Conservation (phyloP, 306 rosid species). For the Carpinus fangiana region DNA sequence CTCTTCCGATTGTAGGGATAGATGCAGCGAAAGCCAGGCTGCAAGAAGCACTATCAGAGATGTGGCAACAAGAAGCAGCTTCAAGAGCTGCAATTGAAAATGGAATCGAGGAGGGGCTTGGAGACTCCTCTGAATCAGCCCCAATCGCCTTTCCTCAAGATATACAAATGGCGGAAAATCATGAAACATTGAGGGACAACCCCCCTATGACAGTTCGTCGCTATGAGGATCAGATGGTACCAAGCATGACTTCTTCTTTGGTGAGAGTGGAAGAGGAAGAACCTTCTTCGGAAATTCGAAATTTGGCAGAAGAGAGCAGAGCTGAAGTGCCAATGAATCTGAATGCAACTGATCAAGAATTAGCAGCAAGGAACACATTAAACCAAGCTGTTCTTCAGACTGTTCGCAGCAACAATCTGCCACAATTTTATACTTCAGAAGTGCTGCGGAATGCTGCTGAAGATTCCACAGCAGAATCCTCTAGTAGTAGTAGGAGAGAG, state of each 20-base stretch:
- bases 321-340: slow-evolving; percentile 80
- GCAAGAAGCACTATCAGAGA: slow-evolving; percentile 66
- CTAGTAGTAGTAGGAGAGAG: slow-evolving; percentile 73
- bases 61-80: slow-evolving; percentile 84
- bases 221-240: slow-evolving; percentile 93
- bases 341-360: slow-evolving; percentile 37
- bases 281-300: slow-evolving; percentile 51
- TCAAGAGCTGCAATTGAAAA: slow-evolving; percentile 76
- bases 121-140: slow-evolving; percentile 73
- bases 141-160: slow-evolving; percentile 70
- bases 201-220: slow-evolving; percentile 41
- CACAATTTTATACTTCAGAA: slow-evolving; percentile 29
- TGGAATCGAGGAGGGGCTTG: slow-evolving; percentile 92
- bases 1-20: slow-evolving; percentile 77
- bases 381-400: slow-evolving; percentile 42
- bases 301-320: slow-evolving; percentile 51
- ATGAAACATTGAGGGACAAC: slow-evolving; percentile 55
- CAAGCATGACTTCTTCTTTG: slow-evolving; percentile 67
- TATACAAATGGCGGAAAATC: slow-evolving; percentile 68
- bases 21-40: slow-evolving; percentile 72
- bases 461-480: slow-evolving; percentile 76
- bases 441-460: slow-evolving; percentile 46
- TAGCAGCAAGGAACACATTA: slow-evolving; percentile 39
- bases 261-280: slow-evolving; percentile 75
- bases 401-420: slow-evolving; percentile 29